Evolutionary conservation across 306 rosid species (phyloP), one percentile per base, ranked within the genome.

Genomic region (Quercus alba): DNA sequence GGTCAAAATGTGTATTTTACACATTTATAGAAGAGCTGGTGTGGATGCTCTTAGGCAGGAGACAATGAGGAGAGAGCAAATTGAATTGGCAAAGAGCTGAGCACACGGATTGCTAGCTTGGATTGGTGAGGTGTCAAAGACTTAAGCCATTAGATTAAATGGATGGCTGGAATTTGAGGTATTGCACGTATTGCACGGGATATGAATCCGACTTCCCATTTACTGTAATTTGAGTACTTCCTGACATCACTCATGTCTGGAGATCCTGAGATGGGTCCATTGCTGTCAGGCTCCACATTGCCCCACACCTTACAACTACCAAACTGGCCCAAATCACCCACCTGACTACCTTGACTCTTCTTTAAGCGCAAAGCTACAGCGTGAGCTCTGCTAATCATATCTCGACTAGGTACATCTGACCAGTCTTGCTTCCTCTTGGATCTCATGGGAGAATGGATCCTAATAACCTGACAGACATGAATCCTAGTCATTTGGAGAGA

Each of bases 381-480:
- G 58, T 91, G 97, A 83, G 97, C 99, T 86, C 86, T 83, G 73
- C 85, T 84, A 80, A 90, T 92, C 93, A 84, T 84, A 78, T 91
- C 92, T 79, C 83, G 83, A 80, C 84, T 81, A 17, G 98, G 97
- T 75, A 95, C 86, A 82, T 95, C 98, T 55, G 98, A 91, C 98
- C 99, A 94, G 74, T 90, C 95, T 86, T 87, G 93, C 82, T 30
- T 88, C 89, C 95, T 87, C 87, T 78, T 70, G 25, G 64, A 90
- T 90, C 99, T 93, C 97, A 94, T 90, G 63, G 99, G 97, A 64
- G 98, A 94, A 84, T 94, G 99, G 74, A 94, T 94, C 87, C 99
- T 83, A 71, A 94, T 85, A 68, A 94, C 95, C 99, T 94, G 94
- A 84, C 56, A 86, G 44, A 68, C 62, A 77, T 20, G 73, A 77